Evolutionary conservation across 2,329 filamentous ascomycete genomes (phyloP), one percentile per base, ranked within the genome.

Genomic region (Tympanopsis confertula): DNA sequence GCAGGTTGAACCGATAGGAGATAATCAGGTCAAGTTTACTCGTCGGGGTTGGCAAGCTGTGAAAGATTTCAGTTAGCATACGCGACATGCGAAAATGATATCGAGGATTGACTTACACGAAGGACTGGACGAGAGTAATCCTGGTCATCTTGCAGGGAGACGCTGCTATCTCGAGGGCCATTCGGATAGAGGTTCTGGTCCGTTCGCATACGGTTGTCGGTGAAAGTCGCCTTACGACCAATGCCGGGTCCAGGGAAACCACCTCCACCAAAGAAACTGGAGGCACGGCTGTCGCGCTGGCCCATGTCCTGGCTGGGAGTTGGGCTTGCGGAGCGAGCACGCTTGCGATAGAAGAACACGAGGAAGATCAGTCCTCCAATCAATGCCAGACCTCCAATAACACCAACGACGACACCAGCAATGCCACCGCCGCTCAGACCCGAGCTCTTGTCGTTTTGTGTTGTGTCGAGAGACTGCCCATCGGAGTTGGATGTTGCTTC

Each of bases 111-210:
- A 54, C 59, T 50, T 42, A 63, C 59, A 29, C 59, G 57, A 45
- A 63, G 47, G 22, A 63, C 59, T 33, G 59, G 62, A 19, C 63
- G 54, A 22, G 62, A 64, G 47, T 66, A 66, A 44, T 66, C 63
- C 46, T 63, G 59, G 39, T 65, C 59, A 42, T 66, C 63, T 42
- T 64, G 61, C 15, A 66, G 55, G 14, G 62, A 66, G 14, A 63
- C 50, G 41, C 57, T 61, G 46, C 62, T 65, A 33, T 57, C 49
- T 22, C 60, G 60, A 36, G 53, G 47, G 38, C 59, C 60, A 37
- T 61, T 53, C 13, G 54, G 52, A 44, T 61, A 62, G 38, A 65
- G 53, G 18, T 53, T 45, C 5, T 56, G 52, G 41, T 57, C 57
- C 35, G 59, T 57, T 41, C 63, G 65, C 53, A 66, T 50, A 40